Base-by-base conservation (phyloP, 805 yeast genomes). In the Saccharomycopsis malanga region DNA sequence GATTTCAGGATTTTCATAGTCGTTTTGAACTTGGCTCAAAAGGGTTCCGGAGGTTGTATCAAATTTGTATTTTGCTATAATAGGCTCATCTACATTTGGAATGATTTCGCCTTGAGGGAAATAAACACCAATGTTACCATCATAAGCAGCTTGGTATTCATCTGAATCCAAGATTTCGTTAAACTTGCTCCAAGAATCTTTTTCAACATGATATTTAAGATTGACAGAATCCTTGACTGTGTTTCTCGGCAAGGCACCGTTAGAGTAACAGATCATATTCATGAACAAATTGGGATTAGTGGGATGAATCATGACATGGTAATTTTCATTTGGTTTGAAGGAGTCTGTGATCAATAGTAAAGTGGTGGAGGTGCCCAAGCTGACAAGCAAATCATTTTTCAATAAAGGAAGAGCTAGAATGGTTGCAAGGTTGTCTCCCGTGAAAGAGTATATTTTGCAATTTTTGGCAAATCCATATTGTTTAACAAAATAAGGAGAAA, bases 181-280 rank as follows among this genome's bases (percentile, higher is more conserved):
- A 56, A 84, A 84, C 51, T 70, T 64, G 40, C 70, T 68, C 91
- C 91, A 83, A n/a, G 69, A 66, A 30, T 67, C 62, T 4, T 55
- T 54, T 3, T 62, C 61, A 12, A 58, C 50, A 1, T 59, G 57
- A 47, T 67, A 65, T 55, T 72, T 68, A 34, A 64, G 62, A 57
- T 83, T 83, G 25, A 87, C 52, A 21, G 66, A 68, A 61, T 87
- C 82, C 42, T 93, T 71, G 9, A 87, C 70, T 48, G 72, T 71
- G 57, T 88, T 96, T 54, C 97, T 70, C 0, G 96, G 95, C 42
- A 88, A 66, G 0, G 96, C 76, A 0, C 97, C 96, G 61, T 88
- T 88, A 59, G 94, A 84, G 62, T 88, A 88, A 61, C 97, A 88
- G 46, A 89, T 77, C 97, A 88, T 88, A 20, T 94, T 95, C 96